A percentile compares a stretch with the other conserved stretches of the same genome.
Evolutionary conservation across 129 eudicot genomes (phyloP).

Genomic region (Centaurea solstitialis): DNA sequence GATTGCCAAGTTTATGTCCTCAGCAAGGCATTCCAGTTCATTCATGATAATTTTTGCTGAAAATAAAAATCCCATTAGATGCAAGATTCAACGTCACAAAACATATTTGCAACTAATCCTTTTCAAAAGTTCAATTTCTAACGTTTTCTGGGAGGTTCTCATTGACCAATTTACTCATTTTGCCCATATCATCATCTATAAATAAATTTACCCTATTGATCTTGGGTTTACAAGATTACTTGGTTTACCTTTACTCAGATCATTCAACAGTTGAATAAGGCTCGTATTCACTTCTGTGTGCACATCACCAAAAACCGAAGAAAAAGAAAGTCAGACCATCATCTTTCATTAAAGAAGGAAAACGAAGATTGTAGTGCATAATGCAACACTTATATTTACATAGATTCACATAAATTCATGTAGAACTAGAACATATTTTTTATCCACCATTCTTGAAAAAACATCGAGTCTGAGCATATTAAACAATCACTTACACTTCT

Average conservation of each 20-base stretch:
- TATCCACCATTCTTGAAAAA: slow-evolving; percentile 3
- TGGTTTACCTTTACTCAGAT: slow-evolving; percentile 47
- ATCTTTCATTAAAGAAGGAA: not conserved
- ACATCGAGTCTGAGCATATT: not conserved
- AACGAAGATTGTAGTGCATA: not conserved
- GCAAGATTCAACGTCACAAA: not conserved
- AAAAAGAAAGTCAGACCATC: slow-evolving; percentile 19
- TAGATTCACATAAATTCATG: too few relatives aligned
- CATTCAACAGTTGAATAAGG: slow-evolving; percentile 51
- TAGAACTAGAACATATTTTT: not conserved
- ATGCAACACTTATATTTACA: not conserved
- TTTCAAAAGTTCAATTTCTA: not conserved
- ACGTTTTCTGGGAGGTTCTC: too few relatives aligned
- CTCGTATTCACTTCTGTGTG: slow-evolving; percentile 67
- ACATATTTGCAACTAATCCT: not conserved
- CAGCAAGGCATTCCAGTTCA: slow-evolving; percentile 65
- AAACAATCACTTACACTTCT: slow-evolving; percentile 58
- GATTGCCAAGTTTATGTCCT: slow-evolving; percentile 39
- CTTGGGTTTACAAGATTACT: not conserved
- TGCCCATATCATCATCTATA: too few relatives aligned
- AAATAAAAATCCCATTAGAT: not conserved
- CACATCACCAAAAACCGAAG: slow-evolving; percentile 28
- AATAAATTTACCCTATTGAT: too few relatives aligned
- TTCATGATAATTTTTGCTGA: slow-evolving; percentile 51
- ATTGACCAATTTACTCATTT: too few relatives aligned